phyloP scores from a whole-genome alignment of 495 filamentous ascomycete genomes.

The Tuber microsphaerosporum region DNA sequence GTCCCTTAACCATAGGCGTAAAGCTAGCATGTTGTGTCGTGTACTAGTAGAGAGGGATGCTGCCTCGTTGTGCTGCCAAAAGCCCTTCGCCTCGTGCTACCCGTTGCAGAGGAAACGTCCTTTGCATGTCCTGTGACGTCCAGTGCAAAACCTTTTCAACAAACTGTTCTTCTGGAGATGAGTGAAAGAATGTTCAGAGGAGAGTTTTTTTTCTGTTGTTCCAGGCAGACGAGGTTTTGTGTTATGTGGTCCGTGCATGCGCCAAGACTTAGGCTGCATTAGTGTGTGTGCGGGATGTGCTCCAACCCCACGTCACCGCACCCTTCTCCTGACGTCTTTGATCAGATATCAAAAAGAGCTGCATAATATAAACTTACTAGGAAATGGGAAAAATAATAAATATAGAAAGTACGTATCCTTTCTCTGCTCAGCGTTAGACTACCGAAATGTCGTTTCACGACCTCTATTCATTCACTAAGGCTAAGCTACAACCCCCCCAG shows the following conservation, averaged over 20 bases:
- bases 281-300: conserved; percentile 35
- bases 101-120: background rate
- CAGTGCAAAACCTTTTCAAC: background rate
- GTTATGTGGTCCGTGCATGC: conserved; percentile 29
- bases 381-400: background rate
- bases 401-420: background rate
- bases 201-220: conserved; percentile 17
- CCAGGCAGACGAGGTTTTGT: conserved; percentile 27
- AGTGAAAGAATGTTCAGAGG: background rate
- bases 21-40: background rate
- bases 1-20: background rate
- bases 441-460: background rate
- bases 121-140: background rate
- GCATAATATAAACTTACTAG: conserved; percentile 15
- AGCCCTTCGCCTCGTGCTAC: background rate
- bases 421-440: background rate
- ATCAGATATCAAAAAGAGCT: conserved; percentile 28
- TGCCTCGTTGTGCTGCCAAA: background rate
- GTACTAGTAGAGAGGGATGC: background rate
- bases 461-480: background rate
- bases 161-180: background rate
- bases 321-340: conserved; percentile 17
- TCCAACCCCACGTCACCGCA: conserved; percentile 37
- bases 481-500: background rate
- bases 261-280: conserved; percentile 33